Base-by-base conservation (phyloP, 2,329 filamentous ascomycete genomes). In the Pestalotiopsis sp. region DNA sequence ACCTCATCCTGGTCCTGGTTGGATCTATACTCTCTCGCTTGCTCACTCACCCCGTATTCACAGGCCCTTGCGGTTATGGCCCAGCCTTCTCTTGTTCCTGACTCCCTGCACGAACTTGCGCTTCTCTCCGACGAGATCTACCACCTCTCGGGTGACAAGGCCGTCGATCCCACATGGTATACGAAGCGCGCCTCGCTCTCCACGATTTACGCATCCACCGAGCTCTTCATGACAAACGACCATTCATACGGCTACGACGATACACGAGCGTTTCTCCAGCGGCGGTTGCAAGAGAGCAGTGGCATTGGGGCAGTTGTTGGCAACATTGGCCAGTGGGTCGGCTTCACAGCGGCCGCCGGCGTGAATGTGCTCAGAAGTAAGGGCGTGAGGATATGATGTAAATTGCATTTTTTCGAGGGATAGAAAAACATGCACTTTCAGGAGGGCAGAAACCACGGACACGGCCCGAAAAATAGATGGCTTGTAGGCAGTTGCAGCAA, bases 201-300 rank as follows among this genome's bases (percentile, higher is more conserved):
- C 41, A 81, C 86, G 73, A 83, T 88, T 57, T 90, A 90, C 74
- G 93, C 93, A 65, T 89, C 91, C 41, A 88, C 91, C 68, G 96
- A 99, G 81, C 84, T 98, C 4, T 97, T 95, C 82, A 98, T 98
- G 94, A 98, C 94, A 25, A 94, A 92, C 69, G 96, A 98, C 80
- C 86, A 84, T 70, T 94, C 91, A 3, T 82, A 86, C 0, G 89
- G 88, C n/a, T 96, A 93, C 75, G 79, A 77, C 11, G 93, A 95
- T 71, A 98, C 96, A 3, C 90, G 91, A 72, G 86, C 88, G 11
- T 99, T 98, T 78, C 82, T 98, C 66, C 87, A 91, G 67, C 87
- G 94, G 58, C 87, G 95, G 70, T 81, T 97, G 68, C 85, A 89
- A 69, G 95, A 97, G 82, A 83, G 88, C 39, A 85, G 87, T 73